Base-by-base conservation (phyloP, 257 asterid species). In the Solanum medicagineum region DNA sequence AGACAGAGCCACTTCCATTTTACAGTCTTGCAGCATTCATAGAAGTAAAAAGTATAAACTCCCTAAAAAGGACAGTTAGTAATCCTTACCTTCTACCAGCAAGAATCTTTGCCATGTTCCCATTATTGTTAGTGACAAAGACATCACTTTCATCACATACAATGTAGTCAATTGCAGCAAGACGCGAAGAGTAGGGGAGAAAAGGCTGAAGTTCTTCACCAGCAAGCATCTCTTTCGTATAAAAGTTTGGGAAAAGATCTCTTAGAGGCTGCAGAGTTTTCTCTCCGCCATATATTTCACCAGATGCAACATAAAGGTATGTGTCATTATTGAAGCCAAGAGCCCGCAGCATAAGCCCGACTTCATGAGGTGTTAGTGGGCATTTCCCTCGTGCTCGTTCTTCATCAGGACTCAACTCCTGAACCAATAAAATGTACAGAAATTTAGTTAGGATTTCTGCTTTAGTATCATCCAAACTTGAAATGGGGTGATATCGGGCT, bases 271-370 rank as follows among this genome's bases (percentile, higher is more conserved):
- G 93, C 88, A 97, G 87, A 73, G 99, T 95, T 89, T 94, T 98
- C 88, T 97, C 99, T 74, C 99, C 99, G 10, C 99, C 99, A 63
- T 97, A 97, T 88, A 97, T 90, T 90, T 97, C 99, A 87, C 99
- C 99, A 83, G 99, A 97, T 89, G 99, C 99, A 82, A 97, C 96
- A 83, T 92, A 97, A 49, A 97, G 88, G 87, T 92, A 92, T 0
- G 99, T 94, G 90, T 88, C 95, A 86, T 97, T 97, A 85, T 89
- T 91, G 85, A 97, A 97, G 86, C 95, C 98, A 86, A 97, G 97
- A 81, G 98, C 99, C 71, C 98, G 95, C 88, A 97, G 92, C 96
- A 95, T 92, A 89, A 97, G 89, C 77, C 99, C 99, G 13, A 97
- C 98, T 89, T 97, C 99, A 83, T 92, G 95, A 71, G 99, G 99